Conservation (phyloP, 257 asterid species). For the Hygrophila difformis region DNA sequence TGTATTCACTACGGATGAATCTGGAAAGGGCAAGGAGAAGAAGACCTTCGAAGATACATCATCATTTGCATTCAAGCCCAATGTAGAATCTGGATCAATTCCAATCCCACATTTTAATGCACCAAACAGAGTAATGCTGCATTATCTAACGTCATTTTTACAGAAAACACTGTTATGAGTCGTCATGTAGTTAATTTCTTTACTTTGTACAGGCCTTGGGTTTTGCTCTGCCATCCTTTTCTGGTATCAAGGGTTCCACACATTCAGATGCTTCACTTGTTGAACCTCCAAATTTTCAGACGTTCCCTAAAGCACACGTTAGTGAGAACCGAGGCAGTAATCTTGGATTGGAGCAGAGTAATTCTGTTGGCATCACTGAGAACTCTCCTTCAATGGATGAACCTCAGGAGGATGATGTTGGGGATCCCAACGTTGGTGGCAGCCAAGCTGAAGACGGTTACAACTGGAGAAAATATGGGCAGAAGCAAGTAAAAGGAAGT, state of each 20-base stretch:
- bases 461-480: slow-evolving; percentile 82
- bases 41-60: slow-evolving; percentile 30
- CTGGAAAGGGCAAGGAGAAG: slow-evolving; percentile 39
- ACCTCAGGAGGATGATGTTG: slow-evolving; percentile 32
- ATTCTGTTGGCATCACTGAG: slow-evolving; percentile 20
- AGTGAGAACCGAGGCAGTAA: slow-evolving; percentile 16
- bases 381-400: slow-evolving; percentile 53
- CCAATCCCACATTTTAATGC: slow-evolving; percentile 23
- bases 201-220: slow-evolving; percentile 22
- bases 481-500: slow-evolving; percentile 74
- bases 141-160: too few relatives aligned
- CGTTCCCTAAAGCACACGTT: slow-evolving; percentile 24
- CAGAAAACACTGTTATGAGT: too few relatives aligned
- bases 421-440: slow-evolving; percentile 29
- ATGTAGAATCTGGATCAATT: slow-evolving; percentile 31
- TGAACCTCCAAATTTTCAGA: slow-evolving; percentile 16
- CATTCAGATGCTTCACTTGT: slow-evolving; percentile 18
- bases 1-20: slow-evolving; percentile 20
- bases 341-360: slow-evolving; percentile 23
- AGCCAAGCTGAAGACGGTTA: slow-evolving; percentile 60
- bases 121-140: slow-evolving; percentile 38
- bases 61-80: slow-evolving; percentile 51
- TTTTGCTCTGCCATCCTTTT: slow-evolving; percentile 32
- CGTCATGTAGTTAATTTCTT: too few relatives aligned
- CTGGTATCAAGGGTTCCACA: slow-evolving; percentile 22